Evolutionary conservation across 768 basidiomycete species (phyloP).

Genomic region (Ramaria rubella): DNA sequence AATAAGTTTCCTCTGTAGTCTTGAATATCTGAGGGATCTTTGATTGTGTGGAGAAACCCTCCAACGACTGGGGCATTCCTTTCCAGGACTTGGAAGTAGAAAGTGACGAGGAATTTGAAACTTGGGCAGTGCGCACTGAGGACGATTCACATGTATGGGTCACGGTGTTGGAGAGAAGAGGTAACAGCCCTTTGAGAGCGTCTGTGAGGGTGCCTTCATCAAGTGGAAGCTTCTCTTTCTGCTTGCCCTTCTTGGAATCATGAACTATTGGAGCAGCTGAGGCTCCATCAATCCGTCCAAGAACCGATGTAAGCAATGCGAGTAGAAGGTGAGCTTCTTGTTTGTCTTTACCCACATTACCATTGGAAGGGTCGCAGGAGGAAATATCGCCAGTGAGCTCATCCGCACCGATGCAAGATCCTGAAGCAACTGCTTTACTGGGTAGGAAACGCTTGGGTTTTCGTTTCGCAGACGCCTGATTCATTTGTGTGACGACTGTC

Average conservation of each 20-base stretch:
- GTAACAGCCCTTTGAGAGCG: not conserved
- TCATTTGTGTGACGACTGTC: not conserved
- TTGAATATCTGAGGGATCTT: not conserved
- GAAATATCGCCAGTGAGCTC: not conserved
- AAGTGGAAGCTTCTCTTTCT: not conserved
- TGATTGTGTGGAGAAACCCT: not conserved
- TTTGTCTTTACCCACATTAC: not conserved
- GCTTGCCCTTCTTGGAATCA: conserved; percentile 1
- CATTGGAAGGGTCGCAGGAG: not conserved
- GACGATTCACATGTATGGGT: not conserved
- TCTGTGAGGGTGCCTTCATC: not conserved
- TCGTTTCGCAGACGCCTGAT: not conserved
- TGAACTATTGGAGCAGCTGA: not conserved
- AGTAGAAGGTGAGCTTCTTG: not conserved
- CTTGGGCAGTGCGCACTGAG: not conserved
- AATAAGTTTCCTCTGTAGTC: conserved; percentile 8
- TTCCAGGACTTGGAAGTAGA: not conserved
- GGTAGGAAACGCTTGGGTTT: not conserved
- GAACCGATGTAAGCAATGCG: not conserved
- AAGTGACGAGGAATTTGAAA: not conserved
- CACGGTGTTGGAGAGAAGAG: not conserved
- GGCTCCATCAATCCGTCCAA: conserved; percentile 1
- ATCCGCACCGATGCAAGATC: not conserved
- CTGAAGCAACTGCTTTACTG: not conserved
- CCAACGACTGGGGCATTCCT: not conserved